These are phyloP conservation scores for Thalassiosira livingstoniorum DNA, from an alignment of 352 stramenopile species.

Conservation along the genomic window DNA sequence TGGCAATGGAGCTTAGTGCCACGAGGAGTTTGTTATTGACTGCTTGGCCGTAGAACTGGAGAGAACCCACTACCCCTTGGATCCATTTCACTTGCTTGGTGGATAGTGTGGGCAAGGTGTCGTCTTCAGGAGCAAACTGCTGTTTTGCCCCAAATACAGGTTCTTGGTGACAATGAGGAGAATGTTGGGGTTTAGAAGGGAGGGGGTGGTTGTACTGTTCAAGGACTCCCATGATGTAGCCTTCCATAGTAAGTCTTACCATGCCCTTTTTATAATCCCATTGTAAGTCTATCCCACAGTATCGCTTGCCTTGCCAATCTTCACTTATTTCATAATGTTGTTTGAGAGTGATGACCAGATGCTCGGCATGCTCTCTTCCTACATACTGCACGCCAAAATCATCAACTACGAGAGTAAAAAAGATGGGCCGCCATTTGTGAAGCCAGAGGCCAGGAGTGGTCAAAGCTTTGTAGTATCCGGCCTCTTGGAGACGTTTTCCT, in stretches of 20 bases:
- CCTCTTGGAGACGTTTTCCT: conserved; percentile 17
- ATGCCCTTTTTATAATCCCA: conserved; percentile 58
- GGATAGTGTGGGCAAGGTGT: background rate
- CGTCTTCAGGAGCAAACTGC: background rate
- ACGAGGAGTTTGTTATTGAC: too few species aligned
- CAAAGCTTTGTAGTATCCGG: conserved; percentile 15
- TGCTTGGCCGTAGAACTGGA: background rate
- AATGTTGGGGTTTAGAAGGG: background rate
- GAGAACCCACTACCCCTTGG: background rate
- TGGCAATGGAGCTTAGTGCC: background rate
- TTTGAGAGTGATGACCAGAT: conserved; percentile 21
- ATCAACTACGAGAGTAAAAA: conserved; percentile 60
- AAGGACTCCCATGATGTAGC: conserved; percentile 33
- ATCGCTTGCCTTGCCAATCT: conserved; percentile 36
- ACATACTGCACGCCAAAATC: conserved; percentile 59
- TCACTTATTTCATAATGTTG: conserved; percentile 25
- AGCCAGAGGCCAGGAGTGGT: conserved; percentile 34
- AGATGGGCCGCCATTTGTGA: conserved; percentile 36
- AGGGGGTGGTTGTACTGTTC: conserved; percentile 22
- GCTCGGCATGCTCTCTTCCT: conserved; percentile 14
- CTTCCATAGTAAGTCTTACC: conserved; percentile 40
- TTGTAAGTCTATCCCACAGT: conserved; percentile 49
- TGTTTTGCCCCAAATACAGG: conserved; percentile 25
- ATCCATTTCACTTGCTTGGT: background rate
- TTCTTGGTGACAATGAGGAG: conserved; percentile 3